Evolutionary conservation across 2,329 filamentous ascomycete species (phyloP).

Genomic region (Xylariaceae sp.): DNA sequence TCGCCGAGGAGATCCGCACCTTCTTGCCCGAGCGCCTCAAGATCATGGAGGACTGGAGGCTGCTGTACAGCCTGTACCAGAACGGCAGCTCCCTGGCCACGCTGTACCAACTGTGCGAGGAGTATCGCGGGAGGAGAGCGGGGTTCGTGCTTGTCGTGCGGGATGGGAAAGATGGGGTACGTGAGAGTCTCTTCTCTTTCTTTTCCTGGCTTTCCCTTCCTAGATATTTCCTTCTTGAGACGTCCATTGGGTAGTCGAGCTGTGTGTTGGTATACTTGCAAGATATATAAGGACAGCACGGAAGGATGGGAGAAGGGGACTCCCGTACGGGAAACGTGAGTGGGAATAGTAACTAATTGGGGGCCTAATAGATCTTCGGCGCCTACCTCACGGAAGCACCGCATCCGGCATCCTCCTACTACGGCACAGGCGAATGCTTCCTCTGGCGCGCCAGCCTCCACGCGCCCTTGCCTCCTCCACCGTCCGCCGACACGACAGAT

Average conservation of each 20-base stretch:
- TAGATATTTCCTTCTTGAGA: neutral
- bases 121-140: slow-evolving; percentile 70
- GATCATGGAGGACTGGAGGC: slow-evolving; percentile 83
- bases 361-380: slow-evolving; percentile 71
- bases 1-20: slow-evolving; percentile 92
- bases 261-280: neutral
- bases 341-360: slow-evolving; percentile 4
- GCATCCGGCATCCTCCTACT: slow-evolving; percentile 82
- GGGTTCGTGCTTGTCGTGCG: slow-evolving; percentile 89
- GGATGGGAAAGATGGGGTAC: slow-evolving; percentile 76
- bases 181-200: slow-evolving; percentile 46
- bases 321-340: neutral
- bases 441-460: slow-evolving; percentile 79
- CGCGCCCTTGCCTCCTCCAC: slow-evolving; percentile 71
- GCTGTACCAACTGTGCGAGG: slow-evolving; percentile 79
- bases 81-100: slow-evolving; percentile 88
- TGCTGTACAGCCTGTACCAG: slow-evolving; percentile 89
- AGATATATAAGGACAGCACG: neutral
- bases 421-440: slow-evolving; percentile 95
- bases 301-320: too few species aligned
- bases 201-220: neutral
- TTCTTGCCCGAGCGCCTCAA: slow-evolving; percentile 87
- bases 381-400: slow-evolving; percentile 92
- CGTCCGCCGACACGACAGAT: slow-evolving; percentile 60
- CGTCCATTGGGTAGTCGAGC: too few species aligned